Percentiles rank a stretch among this genome's conserved stretches.
Conservation (phyloP, 2,329 filamentous ascomycete species). For the Drechslerella dactyloides region DNA sequence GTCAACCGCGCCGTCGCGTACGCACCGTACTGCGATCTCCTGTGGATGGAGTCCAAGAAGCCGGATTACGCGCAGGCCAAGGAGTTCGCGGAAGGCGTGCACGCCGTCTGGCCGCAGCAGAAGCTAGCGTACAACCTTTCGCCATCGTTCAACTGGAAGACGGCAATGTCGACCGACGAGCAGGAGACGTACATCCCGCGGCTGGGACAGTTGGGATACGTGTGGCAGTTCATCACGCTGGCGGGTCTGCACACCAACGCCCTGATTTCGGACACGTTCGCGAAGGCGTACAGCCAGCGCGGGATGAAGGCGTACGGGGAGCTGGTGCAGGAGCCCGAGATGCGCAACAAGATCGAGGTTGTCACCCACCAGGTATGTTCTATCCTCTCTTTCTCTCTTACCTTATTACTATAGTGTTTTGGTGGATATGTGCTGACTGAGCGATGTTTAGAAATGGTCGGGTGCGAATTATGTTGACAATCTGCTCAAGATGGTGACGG, state of each 20-base stretch:
- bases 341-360: constrained; percentile 86
- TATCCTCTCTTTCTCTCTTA: neutral
- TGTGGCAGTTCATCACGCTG: constrained; percentile 99
- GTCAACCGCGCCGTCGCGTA: constrained; percentile 90
- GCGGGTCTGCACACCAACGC: constrained; percentile 95
- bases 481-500: constrained; percentile 94
- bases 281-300: constrained; percentile 76
- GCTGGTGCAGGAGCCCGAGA: constrained; percentile 97
- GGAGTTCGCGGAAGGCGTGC: constrained; percentile 91
- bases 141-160: constrained; percentile 99
- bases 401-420: neutral
- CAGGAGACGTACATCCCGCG: constrained; percentile 97
- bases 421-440: constrained; percentile 8
- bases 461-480: constrained; percentile 95
- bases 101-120: constrained; percentile 92
- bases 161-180: constrained; percentile 76
- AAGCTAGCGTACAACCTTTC: constrained; percentile 99
- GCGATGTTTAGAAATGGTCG: constrained; percentile 76
- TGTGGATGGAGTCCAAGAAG: constrained; percentile 99
- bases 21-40: constrained; percentile 89
- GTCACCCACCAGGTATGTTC: constrained; percentile 79
- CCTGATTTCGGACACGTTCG: constrained; percentile 87
- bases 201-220: constrained; percentile 86
- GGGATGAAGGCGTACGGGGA: constrained; percentile 98
- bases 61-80: constrained; percentile 89